phyloP scores from a whole-genome alignment of 1,284 basidiomycete genomes.

The Rhodotorula sp. region DNA sequence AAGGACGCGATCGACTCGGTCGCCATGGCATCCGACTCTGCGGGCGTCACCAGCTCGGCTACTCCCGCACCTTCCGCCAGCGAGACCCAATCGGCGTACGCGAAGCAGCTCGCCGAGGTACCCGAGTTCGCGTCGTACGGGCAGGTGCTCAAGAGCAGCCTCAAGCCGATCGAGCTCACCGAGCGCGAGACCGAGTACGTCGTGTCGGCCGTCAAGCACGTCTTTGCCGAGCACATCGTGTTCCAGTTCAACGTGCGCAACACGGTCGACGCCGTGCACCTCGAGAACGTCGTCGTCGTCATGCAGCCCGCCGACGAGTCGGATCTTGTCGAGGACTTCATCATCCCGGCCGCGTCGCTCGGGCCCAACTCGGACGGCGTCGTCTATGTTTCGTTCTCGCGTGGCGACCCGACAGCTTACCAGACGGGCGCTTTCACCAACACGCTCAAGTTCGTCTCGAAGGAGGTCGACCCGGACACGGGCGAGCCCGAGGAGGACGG shows the following conservation, averaged over 20 bases:
- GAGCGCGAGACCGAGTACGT: constrained; percentile 99
- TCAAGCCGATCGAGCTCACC: constrained; percentile 79
- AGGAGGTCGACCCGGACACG: constrained; percentile 95
- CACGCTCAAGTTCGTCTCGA: constrained; percentile 93
- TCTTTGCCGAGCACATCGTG: constrained; percentile 93
- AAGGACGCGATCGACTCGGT: constrained; percentile 31
- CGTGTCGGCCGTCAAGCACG: constrained; percentile 93
- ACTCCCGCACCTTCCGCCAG: constrained; percentile 62
- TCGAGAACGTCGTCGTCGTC: constrained; percentile 93
- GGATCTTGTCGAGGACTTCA: constrained; percentile 84
- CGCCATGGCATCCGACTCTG: constrained; percentile 19
- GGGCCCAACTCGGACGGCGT: constrained; percentile 71
- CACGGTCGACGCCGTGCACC: constrained; percentile 87
- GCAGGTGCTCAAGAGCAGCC: constrained; percentile 79
- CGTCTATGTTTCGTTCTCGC: constrained; percentile 92
- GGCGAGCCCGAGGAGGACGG: constrained; percentile 97
- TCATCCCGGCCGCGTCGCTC: constrained; percentile 77
- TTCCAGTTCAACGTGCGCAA: constrained; percentile 99
- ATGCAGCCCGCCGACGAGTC: constrained; percentile 77
- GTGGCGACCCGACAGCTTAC: constrained; percentile 74
- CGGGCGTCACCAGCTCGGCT: constrained; percentile 8
- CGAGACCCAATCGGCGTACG: constrained; percentile 82
- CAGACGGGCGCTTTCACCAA: constrained; percentile 83
- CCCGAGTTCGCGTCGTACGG: constrained; percentile 87
- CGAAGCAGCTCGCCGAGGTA: constrained; percentile 78